These are phyloP conservation scores for Ceratocystis variospora DNA, from an alignment of 2,329 filamentous ascomycete species.

Conservation along the genomic window DNA sequence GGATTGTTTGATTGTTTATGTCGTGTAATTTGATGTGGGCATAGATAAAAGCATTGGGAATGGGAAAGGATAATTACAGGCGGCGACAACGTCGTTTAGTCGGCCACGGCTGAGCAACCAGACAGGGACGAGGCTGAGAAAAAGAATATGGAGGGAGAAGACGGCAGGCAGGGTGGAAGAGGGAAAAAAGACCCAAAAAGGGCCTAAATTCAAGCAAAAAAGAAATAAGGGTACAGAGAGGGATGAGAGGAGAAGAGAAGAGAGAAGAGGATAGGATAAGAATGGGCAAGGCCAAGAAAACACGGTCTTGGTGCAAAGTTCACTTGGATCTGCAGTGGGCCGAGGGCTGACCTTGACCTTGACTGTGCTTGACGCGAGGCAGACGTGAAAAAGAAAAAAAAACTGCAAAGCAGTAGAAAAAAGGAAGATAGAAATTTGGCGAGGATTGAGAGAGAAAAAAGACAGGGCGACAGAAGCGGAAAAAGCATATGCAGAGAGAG, in stretches of 20 bases:
- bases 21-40: neutral
- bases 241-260: neutral
- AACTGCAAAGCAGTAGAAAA: neutral
- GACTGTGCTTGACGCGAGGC: slow-evolving; percentile 9
- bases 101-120: neutral
- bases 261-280: neutral
- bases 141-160: slow-evolving; percentile 1
- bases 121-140: slow-evolving; percentile 8
- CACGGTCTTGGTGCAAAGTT: slow-evolving; percentile 5
- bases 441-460: neutral
- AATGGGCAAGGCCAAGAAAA: slow-evolving; percentile 4
- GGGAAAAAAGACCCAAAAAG: neutral
- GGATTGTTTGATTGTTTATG: neutral
- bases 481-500: no score
- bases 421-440: neutral
- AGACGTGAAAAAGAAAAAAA: slow-evolving; percentile 10
- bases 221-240: slow-evolving; percentile 1
- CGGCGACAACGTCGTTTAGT: neutral
- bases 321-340: slow-evolving; percentile 15
- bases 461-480: neutral
- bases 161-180: neutral
- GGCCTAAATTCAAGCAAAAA: neutral
- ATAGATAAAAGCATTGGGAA: neutral
- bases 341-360: slow-evolving; percentile 8
- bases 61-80: neutral